Percentiles rank a stretch among this genome's conserved stretches.
Evolutionary conservation across 495 filamentous ascomycete genomes (phyloP).

Genomic region (Glonium stellatum): DNA sequence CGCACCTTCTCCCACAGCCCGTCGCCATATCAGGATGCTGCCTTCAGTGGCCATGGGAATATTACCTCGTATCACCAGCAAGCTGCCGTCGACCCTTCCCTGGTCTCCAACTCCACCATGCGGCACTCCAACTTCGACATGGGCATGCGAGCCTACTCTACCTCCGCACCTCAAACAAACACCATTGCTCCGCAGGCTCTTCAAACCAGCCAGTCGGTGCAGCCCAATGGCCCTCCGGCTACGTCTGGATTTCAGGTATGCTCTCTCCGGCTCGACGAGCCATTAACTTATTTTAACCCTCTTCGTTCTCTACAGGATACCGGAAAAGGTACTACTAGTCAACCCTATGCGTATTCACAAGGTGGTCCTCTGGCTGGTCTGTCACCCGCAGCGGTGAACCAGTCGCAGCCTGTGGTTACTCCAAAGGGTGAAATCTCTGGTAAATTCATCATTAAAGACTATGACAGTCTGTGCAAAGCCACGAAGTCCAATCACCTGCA

Average conservation of each 20-base stretch:
- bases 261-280: not conserved
- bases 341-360: not conserved
- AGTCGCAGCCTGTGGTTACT: conserved; percentile 1
- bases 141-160: not conserved
- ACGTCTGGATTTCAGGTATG: conserved; percentile 19
- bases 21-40: conserved; percentile 24
- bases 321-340: not conserved
- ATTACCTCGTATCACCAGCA: conserved; percentile 2
- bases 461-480: conserved; percentile 33
- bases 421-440: conserved; percentile 35
- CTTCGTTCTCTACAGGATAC: not conserved
- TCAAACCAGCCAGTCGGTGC: conserved; percentile 21
- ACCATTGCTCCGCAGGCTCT: conserved; percentile 36
- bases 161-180: conserved; percentile 2
- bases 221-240: not conserved
- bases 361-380: not conserved
- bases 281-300: not conserved
- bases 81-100: conserved; percentile 1
- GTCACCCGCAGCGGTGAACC: not conserved
- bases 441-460: conserved; percentile 36
- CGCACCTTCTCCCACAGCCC: conserved; percentile 26
- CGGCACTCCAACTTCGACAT: not conserved
- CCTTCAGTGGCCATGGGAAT: not conserved
- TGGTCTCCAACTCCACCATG: not conserved
- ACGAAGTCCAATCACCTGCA: conserved; percentile 39